Evolutionary conservation across 805 yeast species (phyloP).

Genomic region (Suhomyces faveliae): DNA sequence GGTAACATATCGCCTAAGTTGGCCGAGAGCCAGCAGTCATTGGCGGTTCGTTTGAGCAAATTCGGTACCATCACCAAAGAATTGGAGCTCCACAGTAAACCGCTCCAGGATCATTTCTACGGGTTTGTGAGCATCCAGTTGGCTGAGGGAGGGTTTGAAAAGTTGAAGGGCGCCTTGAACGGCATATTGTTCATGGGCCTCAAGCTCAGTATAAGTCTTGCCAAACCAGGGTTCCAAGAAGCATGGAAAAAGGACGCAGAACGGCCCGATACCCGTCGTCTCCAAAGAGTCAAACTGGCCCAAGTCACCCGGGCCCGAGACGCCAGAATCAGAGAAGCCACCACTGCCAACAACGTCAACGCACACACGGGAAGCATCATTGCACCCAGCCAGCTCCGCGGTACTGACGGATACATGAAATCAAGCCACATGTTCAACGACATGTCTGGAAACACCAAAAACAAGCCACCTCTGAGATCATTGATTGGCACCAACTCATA

Average conservation of each 20-base stretch:
- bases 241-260: conserved; percentile 47
- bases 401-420: conserved; percentile 27
- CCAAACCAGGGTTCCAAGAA: conserved; percentile 53
- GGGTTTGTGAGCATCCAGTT: conserved; percentile 67
- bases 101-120: conserved; percentile 52
- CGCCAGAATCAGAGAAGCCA: conserved; percentile 45
- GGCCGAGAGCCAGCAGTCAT: conserved; percentile 42
- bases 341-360: conserved; percentile 22
- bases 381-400: background rate
- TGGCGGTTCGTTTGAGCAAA: conserved; percentile 56
- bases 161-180: conserved; percentile 57
- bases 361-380: conserved; percentile 18
- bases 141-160: conserved; percentile 42
- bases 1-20: conserved; percentile 64
- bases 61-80: conserved; percentile 56
- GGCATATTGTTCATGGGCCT: conserved; percentile 78
- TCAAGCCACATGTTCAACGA: conserved; percentile 35
- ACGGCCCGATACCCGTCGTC: conserved; percentile 35
- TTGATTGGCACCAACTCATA: conserved; percentile 36
- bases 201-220: conserved; percentile 57
- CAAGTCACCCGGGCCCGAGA: conserved; percentile 32
- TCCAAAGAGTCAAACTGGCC: conserved; percentile 28
- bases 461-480: conserved; percentile 28
- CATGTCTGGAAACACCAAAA: conserved; percentile 35
- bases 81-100: conserved; percentile 56